phyloP scores from a whole-genome alignment of 176 grass and related monocot genomes.

The Triticum timopheevii region DNA sequence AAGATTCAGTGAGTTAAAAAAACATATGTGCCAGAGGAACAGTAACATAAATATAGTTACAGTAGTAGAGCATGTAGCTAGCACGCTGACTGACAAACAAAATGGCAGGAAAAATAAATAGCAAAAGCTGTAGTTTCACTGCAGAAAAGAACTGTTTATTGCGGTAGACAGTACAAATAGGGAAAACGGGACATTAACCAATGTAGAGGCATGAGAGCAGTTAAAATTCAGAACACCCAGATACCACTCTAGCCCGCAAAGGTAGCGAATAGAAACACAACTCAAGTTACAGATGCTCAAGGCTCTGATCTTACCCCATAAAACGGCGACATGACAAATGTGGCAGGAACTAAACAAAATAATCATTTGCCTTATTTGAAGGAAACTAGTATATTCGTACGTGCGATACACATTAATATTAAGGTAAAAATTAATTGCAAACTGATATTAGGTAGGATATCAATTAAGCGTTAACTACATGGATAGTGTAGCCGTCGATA shows the following conservation, averaged over 20 bases:
- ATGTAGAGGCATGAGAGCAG: not conserved
- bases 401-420: too few species aligned
- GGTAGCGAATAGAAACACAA: not conserved
- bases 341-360: not conserved
- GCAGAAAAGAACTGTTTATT: not conserved
- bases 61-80: constrained; percentile 14
- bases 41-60: not conserved
- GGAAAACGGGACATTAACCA: not conserved
- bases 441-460: too few species aligned
- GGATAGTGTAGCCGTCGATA: too few species aligned
- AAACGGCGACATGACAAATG: not conserved
- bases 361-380: not conserved
- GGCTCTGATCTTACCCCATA: not conserved
- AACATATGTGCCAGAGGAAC: not conserved
- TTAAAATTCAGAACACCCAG: constrained; percentile 4
- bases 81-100: constrained; percentile 4
- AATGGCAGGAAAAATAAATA: constrained; percentile 20
- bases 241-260: not conserved
- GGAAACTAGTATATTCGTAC: not conserved
- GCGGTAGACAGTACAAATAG: not conserved
- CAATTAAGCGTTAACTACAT: too few species aligned
- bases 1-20: constrained; percentile 23
- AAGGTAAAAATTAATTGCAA: too few species aligned
- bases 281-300: not conserved
- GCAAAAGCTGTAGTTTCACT: not conserved